A percentile compares a stretch with the other conserved stretches of the same genome.
phyloP scores from a whole-genome alignment of 345 rosid genomes.

The Lumnitzera racemosa region DNA sequence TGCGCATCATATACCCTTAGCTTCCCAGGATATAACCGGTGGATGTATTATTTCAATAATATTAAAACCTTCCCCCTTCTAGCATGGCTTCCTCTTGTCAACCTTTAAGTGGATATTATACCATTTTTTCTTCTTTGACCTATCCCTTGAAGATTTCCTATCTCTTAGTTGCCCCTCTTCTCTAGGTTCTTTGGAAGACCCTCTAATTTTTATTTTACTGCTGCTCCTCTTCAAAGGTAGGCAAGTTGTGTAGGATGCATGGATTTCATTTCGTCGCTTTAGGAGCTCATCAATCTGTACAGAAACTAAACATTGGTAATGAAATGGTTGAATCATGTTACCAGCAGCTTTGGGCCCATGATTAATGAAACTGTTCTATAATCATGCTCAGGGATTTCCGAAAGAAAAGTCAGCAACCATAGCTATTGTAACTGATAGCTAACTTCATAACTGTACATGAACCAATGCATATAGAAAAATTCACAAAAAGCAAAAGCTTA shows the following conservation, averaged over 20 bases:
- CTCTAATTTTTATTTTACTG: constrained; percentile 54
- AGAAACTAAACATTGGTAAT: not conserved
- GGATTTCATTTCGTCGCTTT: constrained; percentile 74
- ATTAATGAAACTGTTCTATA: too few species aligned
- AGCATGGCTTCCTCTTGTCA: constrained; percentile 92
- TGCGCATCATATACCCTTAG: too few species aligned
- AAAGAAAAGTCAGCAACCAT: too few species aligned
- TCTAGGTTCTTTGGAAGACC: constrained; percentile 47
- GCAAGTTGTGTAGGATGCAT: constrained; percentile 59
- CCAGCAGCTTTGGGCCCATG: not conserved
- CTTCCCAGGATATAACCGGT: not conserved
- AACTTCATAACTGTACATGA: too few species aligned
- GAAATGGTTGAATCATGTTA: not conserved
- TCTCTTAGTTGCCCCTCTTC: constrained; percentile 58
- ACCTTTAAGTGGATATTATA: constrained; percentile 71
- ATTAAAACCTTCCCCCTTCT: constrained; percentile 20
- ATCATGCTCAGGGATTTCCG: too few species aligned
- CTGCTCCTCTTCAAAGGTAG: constrained; percentile 58
- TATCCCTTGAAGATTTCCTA: constrained; percentile 49
- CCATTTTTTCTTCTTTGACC: constrained; percentile 82
- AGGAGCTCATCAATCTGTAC: constrained; percentile 87
- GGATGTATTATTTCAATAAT: not conserved
- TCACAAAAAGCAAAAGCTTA: too few species aligned
- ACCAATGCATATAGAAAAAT: too few species aligned
- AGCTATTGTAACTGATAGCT: too few species aligned